phyloP scores from a whole-genome alignment of 495 filamentous ascomycete species.

The Xylaria scruposa region DNA sequence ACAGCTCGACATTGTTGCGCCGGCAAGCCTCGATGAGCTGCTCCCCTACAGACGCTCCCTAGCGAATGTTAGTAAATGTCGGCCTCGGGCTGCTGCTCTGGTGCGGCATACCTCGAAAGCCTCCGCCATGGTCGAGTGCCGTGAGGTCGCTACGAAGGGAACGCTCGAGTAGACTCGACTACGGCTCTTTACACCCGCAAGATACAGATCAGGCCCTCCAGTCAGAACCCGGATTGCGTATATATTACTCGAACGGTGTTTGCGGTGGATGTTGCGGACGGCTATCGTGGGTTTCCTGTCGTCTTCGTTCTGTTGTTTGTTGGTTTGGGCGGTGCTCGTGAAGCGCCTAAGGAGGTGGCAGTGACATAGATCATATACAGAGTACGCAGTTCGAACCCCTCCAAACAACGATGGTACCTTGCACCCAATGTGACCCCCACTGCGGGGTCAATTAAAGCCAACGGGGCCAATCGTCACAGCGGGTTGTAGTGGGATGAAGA shows the following conservation, averaged over 20 bases:
- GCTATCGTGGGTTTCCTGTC: not conserved
- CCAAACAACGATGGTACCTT: constrained; percentile 11
- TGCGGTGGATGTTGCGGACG: not conserved
- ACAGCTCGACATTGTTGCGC: constrained; percentile 86
- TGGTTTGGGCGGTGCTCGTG: constrained; percentile 21
- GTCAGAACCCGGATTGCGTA: not conserved
- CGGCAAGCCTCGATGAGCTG: constrained; percentile 91
- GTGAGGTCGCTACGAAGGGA: not conserved
- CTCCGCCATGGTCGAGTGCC: constrained; percentile 49
- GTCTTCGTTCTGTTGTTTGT: constrained; percentile 1
- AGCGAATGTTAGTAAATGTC: constrained; percentile 24
- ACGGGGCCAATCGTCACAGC: not conserved
- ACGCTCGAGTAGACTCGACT: not conserved
- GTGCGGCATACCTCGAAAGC: constrained; percentile 22
- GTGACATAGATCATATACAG: constrained; percentile 25
- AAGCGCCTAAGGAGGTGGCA: constrained; percentile 36
- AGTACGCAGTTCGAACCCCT: constrained; percentile 16
- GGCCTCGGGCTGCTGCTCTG: constrained; percentile 50
- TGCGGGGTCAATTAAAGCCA: constrained; percentile 33
- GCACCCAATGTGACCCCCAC: constrained; percentile 12
- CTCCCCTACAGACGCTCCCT: constrained; percentile 89
- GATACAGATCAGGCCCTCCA: not conserved
- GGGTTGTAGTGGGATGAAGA: not conserved
- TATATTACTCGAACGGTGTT: not conserved
- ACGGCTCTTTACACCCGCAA: not conserved